Evolutionary conservation across 1,284 basidiomycete species (phyloP), one percentile per base, ranked within the genome.

Genomic region (Boletus smithii): DNA sequence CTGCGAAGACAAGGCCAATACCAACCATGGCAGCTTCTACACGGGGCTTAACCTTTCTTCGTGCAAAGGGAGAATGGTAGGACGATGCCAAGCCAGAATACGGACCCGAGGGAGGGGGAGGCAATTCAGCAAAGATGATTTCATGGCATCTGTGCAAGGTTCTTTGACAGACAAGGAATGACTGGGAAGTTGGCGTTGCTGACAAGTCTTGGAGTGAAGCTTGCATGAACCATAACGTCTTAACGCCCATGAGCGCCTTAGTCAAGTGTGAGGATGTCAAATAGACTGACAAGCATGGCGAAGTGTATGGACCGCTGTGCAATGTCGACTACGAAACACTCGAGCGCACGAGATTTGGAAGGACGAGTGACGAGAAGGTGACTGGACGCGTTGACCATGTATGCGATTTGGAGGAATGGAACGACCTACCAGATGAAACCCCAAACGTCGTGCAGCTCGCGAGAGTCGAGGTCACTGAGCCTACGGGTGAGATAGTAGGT

Each of bases 221-320:
- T 80, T 97, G 95, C 86, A 97, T 94, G 69, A 94, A 97, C 93
- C 94, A 97, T 42, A 97, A 73, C 0, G 95, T 97, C 94, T 95
- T 62, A 11, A 31, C 31, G 49, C 24, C 39, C 31, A 53, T 56
- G 45, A 59, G 64, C 46, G 48, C 32, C 50, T 43, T 50, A 44
- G 51, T 49, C 41, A 50, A 34, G 24, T 8, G 46, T 33, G 32
- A 50, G 53, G 35, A 46, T 39, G 42, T 39, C 41, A 51, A 50
- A 44, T 22, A 43, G 50, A 82, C 92, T 68, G 65, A 95, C 93
- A 58, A 93, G 80, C 80, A 97, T 89, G 49, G 93, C 91, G 49
- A 95, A 83, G 69, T 97, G 95, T 0, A 93, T 93, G 39, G 92
- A 95, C 59, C 85, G 83, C 62, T 92, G 88, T 13, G 88, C 85